Base-by-base conservation (phyloP, 2,329 filamentous ascomycete species). In the Chaetomium strumarium region DNA sequence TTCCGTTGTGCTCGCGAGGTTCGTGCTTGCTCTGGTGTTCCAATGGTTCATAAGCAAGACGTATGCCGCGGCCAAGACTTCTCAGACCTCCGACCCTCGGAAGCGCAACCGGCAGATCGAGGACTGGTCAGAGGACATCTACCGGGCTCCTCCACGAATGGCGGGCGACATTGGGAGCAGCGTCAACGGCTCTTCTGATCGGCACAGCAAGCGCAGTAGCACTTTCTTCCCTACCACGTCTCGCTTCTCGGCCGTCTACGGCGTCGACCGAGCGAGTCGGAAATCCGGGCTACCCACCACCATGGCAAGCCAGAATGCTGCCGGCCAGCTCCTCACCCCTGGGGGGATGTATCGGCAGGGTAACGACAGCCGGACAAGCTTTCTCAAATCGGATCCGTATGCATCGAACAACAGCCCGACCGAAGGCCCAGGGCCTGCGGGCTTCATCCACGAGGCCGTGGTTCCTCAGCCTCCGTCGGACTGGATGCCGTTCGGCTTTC, bases 111-210 rank as follows among this genome's bases (percentile, higher is more conserved):
- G 86, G 62, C 90, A 97, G 72, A 99, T 99, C 59, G 93, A 99
- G 69, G 92, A 96, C 63, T 99, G 93, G 93, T 86, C 86, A 13
- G 89, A 97, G 59, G 93, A 99, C 65, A 99, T 99, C 63, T 97
- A 99, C 70, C 87, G 90, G 40, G 88, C 92, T 3, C 90, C 90
- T 20, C 84, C 86, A 50, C 87, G 90, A 60, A 77, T 96, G 58
- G 80, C 85, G 3, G 93, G 83, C 16, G 83, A 96, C 62, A 74
- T 86, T 39, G 80, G 81, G 53, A 86, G 81, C 64, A 84, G 80
- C 46, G 79, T 83, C 55, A 70, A 71, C 16, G 77, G 76, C 46
- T 82, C 79, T 37, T 75, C 79, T 13, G 90, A 92, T 58, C 80
- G 87, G 48, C 77, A 75, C 51, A 90, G 79, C 78, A 96, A 92